Base-by-base conservation (phyloP, 352 stramenopile genomes). In the Pythium apleroticum region DNA sequence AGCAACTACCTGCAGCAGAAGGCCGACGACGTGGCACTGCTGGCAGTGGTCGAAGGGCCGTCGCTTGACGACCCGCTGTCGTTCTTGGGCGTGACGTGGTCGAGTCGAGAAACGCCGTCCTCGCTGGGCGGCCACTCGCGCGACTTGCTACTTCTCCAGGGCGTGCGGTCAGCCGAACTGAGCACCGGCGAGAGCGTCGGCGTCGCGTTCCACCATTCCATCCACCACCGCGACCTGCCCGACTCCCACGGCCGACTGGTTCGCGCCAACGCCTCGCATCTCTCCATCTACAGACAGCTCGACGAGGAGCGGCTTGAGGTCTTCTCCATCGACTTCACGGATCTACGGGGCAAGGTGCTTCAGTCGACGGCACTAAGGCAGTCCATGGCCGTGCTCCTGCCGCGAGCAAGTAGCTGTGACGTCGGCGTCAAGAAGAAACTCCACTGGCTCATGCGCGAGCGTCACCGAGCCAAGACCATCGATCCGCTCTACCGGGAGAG, bases 361-460 rank as follows among this genome's bases (percentile, higher is more conserved):
- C 25, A 31, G 14, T 57, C 22, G 0, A 33, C 20, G 7, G 33
- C 57, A 8, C 8, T 45, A 7, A 60, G 49, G 14, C 52, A 88
- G 30, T 55, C 73, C 8, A 63, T 76, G 5, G 52, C 28, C 62
- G 50, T 54, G 64, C 57, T 86, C 10, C 4, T 70, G 20, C 31
- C 56, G 2, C 25, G 27, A 8, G 37, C 49, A 52, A 22, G 63
- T 57, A 46, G 52, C 69, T 17, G 66, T 72, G 30, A 67, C 68
- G 43, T 72, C 56, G 73, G 73, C 1, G 46, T 81, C 15, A 63
- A 71, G 41, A 84, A 83, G 69, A 88, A 84, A 35, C 54, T 88
- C 45, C 57, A 73, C 35, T 84, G 73, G 66, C 75, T 81, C 33
- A 43, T 81, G 56, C 62, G 73, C 43, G 69, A 75, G 24, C 65